Evolutionary conservation across 768 basidiomycete species (phyloP).

Genomic region (Candolleomyces aberdarensis): DNA sequence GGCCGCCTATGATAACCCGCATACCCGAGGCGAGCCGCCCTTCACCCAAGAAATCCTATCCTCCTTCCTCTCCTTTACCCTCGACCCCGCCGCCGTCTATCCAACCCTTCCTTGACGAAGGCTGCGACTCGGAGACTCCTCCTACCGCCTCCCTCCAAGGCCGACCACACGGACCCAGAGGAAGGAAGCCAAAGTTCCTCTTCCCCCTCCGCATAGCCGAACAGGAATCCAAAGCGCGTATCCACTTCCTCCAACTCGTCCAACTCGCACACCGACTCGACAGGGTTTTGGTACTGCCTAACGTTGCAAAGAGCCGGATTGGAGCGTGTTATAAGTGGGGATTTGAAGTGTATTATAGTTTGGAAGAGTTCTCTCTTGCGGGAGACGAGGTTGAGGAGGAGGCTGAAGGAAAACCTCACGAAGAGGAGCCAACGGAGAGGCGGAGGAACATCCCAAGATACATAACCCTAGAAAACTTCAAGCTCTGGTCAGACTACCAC

Average conservation of each 20-base stretch:
- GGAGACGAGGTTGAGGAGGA: constrained; percentile 4
- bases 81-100: too few relatives aligned
- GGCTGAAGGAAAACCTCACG: constrained; percentile 10
- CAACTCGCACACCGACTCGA: constrained; percentile 46
- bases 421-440: background rate
- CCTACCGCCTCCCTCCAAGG: too few relatives aligned
- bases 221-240: constrained; percentile 56
- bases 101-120: too few relatives aligned
- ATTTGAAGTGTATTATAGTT: constrained; percentile 51
- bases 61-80: too few relatives aligned
- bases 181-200: constrained; percentile 27
- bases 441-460: constrained; percentile 5
- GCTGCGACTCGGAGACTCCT: too few relatives aligned
- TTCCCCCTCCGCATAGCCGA: constrained; percentile 49
- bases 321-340: constrained; percentile 48
- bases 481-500: background rate
- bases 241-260: constrained; percentile 52
- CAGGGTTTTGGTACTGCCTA: constrained; percentile 59
- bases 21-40: too few relatives aligned
- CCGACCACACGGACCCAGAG: too few relatives aligned
- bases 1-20: too few relatives aligned
- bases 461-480: background rate
- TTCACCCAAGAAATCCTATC: too few relatives aligned
- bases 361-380: constrained; percentile 14
- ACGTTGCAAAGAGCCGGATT: constrained; percentile 54